Conservation (phyloP, 352 stramenopile genomes). For the Phytophthora colocasiae region DNA sequence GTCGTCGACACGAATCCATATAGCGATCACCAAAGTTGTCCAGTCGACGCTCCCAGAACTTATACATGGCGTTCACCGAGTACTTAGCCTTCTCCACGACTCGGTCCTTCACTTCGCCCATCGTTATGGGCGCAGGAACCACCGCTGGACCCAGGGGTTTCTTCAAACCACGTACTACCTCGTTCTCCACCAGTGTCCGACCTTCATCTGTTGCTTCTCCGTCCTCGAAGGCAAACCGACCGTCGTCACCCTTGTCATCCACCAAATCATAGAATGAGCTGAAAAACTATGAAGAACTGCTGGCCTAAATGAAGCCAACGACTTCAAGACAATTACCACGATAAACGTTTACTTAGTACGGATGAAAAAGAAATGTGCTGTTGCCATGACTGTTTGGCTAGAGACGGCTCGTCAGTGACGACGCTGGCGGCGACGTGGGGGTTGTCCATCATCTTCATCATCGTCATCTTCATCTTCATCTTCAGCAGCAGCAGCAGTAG, state of each 20-base stretch:
- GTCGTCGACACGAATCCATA: slow-evolving; percentile 64
- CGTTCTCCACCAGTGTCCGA: slow-evolving; percentile 53
- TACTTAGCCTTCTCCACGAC: slow-evolving; percentile 62
- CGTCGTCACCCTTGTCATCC: slow-evolving; percentile 43
- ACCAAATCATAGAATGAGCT: too few species aligned
- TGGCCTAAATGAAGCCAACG: too few species aligned
- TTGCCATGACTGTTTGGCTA: too few species aligned
- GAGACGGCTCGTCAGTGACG: too few species aligned
- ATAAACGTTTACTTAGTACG: too few species aligned
- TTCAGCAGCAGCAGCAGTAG: too few species aligned
- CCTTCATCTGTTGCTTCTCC: slow-evolving; percentile 44
- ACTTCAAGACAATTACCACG: too few species aligned
- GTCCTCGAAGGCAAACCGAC: slow-evolving; percentile 50
- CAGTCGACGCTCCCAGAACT: slow-evolving; percentile 72
- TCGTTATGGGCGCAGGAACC: slow-evolving; percentile 57
- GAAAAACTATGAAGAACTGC: too few species aligned
- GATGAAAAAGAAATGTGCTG: too few species aligned
- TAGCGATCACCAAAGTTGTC: slow-evolving; percentile 75
- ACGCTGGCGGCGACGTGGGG: too few species aligned
- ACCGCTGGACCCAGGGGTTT: slow-evolving; percentile 50
- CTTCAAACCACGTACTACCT: slow-evolving; percentile 52
- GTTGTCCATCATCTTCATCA: too few species aligned
- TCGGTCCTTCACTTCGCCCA: slow-evolving; percentile 36
- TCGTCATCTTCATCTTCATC: too few species aligned
- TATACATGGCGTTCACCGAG: slow-evolving; percentile 66